phyloP scores from a whole-genome alignment of 1,139 yeast genomes.

The Nakaseomyces kungkrabaensis region DNA sequence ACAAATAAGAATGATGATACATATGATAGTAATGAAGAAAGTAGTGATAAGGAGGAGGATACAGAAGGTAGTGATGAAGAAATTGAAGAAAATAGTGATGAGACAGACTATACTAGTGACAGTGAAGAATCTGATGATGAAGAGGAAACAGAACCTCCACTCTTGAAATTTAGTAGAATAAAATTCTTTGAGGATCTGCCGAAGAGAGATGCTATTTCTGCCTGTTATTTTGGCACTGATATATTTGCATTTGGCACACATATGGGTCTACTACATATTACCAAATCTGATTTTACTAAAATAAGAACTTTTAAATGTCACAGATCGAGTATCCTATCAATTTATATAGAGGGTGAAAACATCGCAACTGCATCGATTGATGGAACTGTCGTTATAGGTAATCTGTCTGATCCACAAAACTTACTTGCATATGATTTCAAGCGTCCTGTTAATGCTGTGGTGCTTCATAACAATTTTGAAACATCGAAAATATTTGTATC shows the following conservation, averaged over 20 bases:
- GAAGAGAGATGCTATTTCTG: slow-evolving; percentile 65
- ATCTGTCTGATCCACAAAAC: slow-evolving; percentile 52
- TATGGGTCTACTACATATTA: slow-evolving; percentile 68
- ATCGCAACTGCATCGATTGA: slow-evolving; percentile 89
- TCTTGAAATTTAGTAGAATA: slow-evolving; percentile 61
- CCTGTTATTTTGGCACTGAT: slow-evolving; percentile 48
- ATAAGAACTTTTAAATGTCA: slow-evolving; percentile 76
- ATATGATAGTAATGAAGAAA: not conserved
- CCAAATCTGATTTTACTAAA: slow-evolving; percentile 46
- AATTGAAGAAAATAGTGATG: slow-evolving; percentile 26
- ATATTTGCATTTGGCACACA: slow-evolving; percentile 80
- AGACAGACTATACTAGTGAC: slow-evolving; percentile 26
- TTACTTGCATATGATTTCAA: slow-evolving; percentile 72
- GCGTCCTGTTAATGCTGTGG: slow-evolving; percentile 82
- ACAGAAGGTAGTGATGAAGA: slow-evolving; percentile 11
- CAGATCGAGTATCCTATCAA: slow-evolving; percentile 67
- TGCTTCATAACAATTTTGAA: slow-evolving; percentile 60
- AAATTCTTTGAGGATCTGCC: slow-evolving; percentile 38
- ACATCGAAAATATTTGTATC: slow-evolving; percentile 58
- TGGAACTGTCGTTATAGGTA: slow-evolving; percentile 81
- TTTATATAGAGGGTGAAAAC: slow-evolving; percentile 60
- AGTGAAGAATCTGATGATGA: slow-evolving; percentile 36
- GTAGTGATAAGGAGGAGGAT: not conserved
- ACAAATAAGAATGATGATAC: not conserved
- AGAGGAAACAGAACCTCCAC: slow-evolving; percentile 61